Evolutionary conservation across 2,329 filamentous ascomycete genomes (phyloP).

Genomic region (Microdochium paspali): DNA sequence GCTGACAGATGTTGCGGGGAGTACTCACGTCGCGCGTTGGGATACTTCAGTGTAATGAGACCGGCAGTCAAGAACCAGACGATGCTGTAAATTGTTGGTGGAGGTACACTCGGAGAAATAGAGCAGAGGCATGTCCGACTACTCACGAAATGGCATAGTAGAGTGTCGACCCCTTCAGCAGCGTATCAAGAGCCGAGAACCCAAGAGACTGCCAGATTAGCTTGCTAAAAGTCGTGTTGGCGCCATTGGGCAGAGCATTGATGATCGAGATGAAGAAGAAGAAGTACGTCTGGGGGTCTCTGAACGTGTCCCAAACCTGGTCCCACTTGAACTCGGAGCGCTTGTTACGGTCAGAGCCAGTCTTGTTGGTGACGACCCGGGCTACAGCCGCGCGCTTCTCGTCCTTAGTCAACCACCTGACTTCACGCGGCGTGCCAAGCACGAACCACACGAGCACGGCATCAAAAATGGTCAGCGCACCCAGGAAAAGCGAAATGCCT

Average conservation of each 20-base stretch:
- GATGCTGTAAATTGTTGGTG: conserved; percentile 6
- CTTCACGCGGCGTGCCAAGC: conserved; percentile 19
- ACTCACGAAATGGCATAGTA: conserved; percentile 11
- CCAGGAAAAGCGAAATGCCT: conserved; percentile 18
- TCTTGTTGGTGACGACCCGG: conserved; percentile 16
- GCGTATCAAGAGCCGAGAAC: conserved; percentile 19
- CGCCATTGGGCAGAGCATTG: conserved; percentile 21
- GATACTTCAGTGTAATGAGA: conserved; percentile 12
- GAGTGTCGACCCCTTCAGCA: conserved; percentile 20
- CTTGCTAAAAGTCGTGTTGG: conserved; percentile 20
- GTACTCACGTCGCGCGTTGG: conserved; percentile 17
- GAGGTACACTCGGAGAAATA: too few species aligned
- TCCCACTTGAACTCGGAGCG: conserved; percentile 17
- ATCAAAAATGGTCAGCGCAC: conserved; percentile 14
- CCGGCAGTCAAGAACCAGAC: conserved; percentile 17
- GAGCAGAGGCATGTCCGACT: not conserved
- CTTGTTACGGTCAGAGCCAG: conserved; percentile 15
- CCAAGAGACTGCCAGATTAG: conserved; percentile 22
- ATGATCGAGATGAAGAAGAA: conserved; percentile 24
- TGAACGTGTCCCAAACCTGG: conserved; percentile 16
- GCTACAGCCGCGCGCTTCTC: conserved; percentile 20
- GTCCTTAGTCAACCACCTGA: conserved; percentile 17
- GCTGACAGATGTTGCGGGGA: not conserved
- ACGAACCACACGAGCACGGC: conserved; percentile 14
- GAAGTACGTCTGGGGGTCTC: conserved; percentile 22